Base-by-base conservation (phyloP, 192 early-diverging fungal genomes). In the Gigaspora rosea region DNA sequence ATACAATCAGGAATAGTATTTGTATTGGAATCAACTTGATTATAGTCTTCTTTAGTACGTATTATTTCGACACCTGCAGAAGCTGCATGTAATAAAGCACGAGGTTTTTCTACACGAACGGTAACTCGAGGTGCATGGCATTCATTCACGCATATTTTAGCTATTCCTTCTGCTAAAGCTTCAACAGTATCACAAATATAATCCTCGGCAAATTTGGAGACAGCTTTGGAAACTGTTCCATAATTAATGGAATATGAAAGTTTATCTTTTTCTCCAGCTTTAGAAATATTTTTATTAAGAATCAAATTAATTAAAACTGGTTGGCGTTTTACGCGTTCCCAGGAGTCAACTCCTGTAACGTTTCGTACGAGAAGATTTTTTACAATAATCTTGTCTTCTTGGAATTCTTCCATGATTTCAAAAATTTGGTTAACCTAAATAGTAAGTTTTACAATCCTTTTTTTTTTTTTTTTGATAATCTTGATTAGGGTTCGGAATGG, bases 341-440 rank as follows among this genome's bases (percentile, higher is more conserved):
- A 99, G 20, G 92, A 87, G 83, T 99, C 96, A 62, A 95, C 92
- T 10, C 97, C 97, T 54, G 96, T 88, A 57, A 93, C 90, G 56
- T 89, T 93, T 65, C 90, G 91, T 59, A 98, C 91, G 27, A 89
- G 83, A 47, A 98, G 88, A 82, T 96, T 88, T 71, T 89, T 86
- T 35, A 97, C 82, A 52, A 88, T 80, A 72, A 93, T 88, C 77
- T 87, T 91, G 87, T 95, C 93, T 0, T 95, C 93, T 0, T 10
- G 7, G 32, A 64, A 64, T 18, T 64, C 62, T 18, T 64, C 8
- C 22, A 32, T 32, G 4, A 32, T 18, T 41, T 3, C 7, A 6
- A 41, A 3, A 41, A 41, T 41, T 7, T 41, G 41, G 41, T 41
- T 41, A 41, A 41, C 41, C 7, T 0, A 41, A 1, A 41, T 27